These are phyloP conservation scores for Sideroxylon spinosum DNA, from an alignment of 179 eudicot species.

Conservation along the genomic window DNA sequence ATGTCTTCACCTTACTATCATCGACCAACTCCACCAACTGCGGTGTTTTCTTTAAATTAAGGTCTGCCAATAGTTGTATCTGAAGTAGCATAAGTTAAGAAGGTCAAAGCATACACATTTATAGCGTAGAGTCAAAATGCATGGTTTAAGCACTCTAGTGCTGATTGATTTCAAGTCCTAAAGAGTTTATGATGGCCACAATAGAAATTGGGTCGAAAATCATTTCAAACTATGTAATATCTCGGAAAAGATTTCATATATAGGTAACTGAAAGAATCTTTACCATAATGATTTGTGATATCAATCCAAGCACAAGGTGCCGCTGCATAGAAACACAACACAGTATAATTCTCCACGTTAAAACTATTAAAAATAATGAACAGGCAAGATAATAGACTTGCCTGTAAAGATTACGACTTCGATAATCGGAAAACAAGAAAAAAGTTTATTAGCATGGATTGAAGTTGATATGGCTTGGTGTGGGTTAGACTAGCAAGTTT, in stretches of 20 bases:
- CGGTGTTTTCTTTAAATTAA: constrained; percentile 93
- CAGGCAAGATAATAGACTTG: background rate
- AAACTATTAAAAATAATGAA: constrained; percentile 4
- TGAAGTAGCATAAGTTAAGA: constrained; percentile 25
- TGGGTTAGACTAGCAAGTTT: constrained; percentile 1
- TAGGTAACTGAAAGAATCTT: constrained; percentile 25
- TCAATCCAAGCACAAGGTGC: constrained; percentile 92
- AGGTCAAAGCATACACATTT: constrained; percentile 11
- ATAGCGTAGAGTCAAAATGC: background rate
- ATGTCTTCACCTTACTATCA: constrained; percentile 62
- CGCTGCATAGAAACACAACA: constrained; percentile 50
- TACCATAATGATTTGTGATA: constrained; percentile 98
- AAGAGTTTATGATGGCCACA: background rate
- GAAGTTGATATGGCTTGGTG: background rate
- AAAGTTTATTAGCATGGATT: background rate
- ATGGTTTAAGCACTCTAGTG: constrained; percentile 8
- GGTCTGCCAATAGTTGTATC: constrained; percentile 98
- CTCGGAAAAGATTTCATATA: background rate
- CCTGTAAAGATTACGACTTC: background rate
- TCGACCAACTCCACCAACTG: constrained; percentile 90
- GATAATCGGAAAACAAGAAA: background rate
- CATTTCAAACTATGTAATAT: background rate
- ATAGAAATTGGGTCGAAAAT: background rate
- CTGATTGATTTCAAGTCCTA: background rate
- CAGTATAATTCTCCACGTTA: background rate